Evolutionary conservation across 441 rosid species (phyloP), one percentile per base, ranked within the genome.

Genomic region (Aquilaria agallochum): DNA sequence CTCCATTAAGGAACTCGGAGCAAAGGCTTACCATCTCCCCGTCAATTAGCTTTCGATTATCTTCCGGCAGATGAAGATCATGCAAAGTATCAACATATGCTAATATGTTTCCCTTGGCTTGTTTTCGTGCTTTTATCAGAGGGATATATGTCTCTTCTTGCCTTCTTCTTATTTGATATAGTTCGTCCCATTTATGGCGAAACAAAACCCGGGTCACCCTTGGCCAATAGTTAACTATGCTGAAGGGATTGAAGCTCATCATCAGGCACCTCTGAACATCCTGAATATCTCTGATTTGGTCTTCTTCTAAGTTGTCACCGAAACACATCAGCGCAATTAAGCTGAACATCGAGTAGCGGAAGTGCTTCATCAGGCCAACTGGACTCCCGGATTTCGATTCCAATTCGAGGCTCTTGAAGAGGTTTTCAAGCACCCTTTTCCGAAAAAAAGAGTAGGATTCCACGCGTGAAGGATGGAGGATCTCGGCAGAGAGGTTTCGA

Each of bases 241-340:
- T 20, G 27, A 20, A 20, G 27, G 27, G 27, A 20, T 20, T 20
- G 27, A 20, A 20, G 46, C 36, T 62, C 58, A 64, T 0, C 2
- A 73, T 32, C 53, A 40, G 2, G 2, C 46, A 31, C 2, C 66
- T 14, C 40, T 71, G 68, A 20, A 66, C 73, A 5, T 12, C 4
- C 59, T 75, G 75, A 11, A 78, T 66, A 53, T 75, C 67, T 59
- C 31, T 48, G 2, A 81, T 68, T 33, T 62, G 59, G 2, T 64
- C 42, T 62, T 76, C 69, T 4, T 62, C 69, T 30, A 78, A 67
- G 47, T 61, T 72, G 31, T 81, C 78, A 0, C 81, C 83, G 11
- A 78, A 71, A 55, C 83, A 81, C 77, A 81, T 76, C 0, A 69
- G 32, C 6, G 48, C 76, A 5, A 78, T 31, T 27, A 78, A 44